phyloP scores from a whole-genome alignment of 805 yeast species.

The Saccharomyces jurei region DNA sequence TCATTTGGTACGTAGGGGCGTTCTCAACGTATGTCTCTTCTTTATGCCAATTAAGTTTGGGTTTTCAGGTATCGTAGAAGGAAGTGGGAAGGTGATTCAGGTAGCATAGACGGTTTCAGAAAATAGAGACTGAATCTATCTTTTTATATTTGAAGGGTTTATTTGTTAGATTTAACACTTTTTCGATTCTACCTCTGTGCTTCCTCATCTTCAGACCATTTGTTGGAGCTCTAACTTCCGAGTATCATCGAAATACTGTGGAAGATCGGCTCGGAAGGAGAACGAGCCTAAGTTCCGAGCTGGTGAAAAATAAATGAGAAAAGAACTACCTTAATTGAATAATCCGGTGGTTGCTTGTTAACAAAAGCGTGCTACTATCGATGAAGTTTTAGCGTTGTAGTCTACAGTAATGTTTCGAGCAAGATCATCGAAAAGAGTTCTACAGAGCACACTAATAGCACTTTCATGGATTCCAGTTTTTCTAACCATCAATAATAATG shows the following conservation, averaged over 20 bases:
- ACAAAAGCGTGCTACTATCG: background rate
- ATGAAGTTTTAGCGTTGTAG: background rate
- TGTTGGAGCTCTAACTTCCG: background rate
- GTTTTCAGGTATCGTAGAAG: background rate
- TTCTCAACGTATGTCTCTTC: background rate
- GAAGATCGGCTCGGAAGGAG: background rate
- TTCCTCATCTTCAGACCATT: background rate
- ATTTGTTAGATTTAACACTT: background rate
- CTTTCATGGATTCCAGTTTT: conserved; percentile 76
- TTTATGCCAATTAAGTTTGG: background rate
- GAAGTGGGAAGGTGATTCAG: background rate
- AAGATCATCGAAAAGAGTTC: conserved; percentile 7
- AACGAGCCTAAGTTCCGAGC: background rate
- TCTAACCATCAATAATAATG: conserved; percentile 59
- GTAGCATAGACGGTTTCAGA: background rate
- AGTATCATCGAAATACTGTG: background rate
- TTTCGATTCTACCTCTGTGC: background rate
- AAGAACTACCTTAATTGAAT: background rate
- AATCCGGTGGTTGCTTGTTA: background rate
- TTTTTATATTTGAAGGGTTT: background rate
- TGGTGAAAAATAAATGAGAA: background rate
- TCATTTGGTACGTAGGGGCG: background rate
- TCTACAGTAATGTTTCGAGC: background rate
- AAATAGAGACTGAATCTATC: background rate
- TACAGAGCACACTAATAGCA: conserved; percentile 27